Conservation (phyloP, 176 grass and related monocot species). For the Bothriochloa decipiens region DNA sequence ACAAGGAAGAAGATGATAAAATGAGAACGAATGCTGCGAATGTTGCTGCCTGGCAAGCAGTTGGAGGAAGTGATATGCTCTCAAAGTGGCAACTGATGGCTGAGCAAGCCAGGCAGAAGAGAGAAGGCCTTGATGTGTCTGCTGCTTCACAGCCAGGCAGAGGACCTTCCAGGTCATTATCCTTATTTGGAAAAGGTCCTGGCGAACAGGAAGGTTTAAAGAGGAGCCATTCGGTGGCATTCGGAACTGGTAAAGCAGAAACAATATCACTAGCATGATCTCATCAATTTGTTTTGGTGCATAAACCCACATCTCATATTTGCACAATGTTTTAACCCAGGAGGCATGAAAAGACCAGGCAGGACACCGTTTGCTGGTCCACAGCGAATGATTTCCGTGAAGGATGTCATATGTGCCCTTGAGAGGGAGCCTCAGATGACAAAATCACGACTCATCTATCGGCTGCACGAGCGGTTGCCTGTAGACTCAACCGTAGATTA, state of each 20-base stretch:
- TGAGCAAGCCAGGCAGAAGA: slow-evolving; percentile 89
- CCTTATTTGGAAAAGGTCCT: slow-evolving; percentile 44
- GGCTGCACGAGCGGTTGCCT: slow-evolving; percentile 58
- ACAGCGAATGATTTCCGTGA: slow-evolving; percentile 65
- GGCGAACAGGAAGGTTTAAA: slow-evolving; percentile 75
- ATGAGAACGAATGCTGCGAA: slow-evolving; percentile 96
- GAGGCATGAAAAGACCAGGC: slow-evolving; percentile 54
- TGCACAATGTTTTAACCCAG: slow-evolving; percentile 35
- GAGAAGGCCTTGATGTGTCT: slow-evolving; percentile 55
- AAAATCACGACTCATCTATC: slow-evolving; percentile 76
- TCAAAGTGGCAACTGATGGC: slow-evolving; percentile 99
- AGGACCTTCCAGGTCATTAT: slow-evolving; percentile 30
- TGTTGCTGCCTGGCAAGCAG: slow-evolving; percentile 84
- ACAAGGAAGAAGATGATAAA: slow-evolving; percentile 99
- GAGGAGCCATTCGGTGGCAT: slow-evolving; percentile 50
- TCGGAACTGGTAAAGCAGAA: slow-evolving; percentile 51
- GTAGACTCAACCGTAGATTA: slow-evolving; percentile 43
- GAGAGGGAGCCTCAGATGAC: slow-evolving; percentile 91
- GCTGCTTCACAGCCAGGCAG: slow-evolving; percentile 37
- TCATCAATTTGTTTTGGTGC: background rate
- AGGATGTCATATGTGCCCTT: slow-evolving; percentile 78
- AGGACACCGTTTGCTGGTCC: slow-evolving; percentile 40
- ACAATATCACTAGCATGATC: background rate
- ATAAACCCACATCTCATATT: background rate
- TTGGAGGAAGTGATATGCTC: slow-evolving; percentile 93